Evolutionary conservation across 2,329 filamentous ascomycete genomes (phyloP), one percentile per base, ranked within the genome.

Genomic region (Fusarium penzigii): DNA sequence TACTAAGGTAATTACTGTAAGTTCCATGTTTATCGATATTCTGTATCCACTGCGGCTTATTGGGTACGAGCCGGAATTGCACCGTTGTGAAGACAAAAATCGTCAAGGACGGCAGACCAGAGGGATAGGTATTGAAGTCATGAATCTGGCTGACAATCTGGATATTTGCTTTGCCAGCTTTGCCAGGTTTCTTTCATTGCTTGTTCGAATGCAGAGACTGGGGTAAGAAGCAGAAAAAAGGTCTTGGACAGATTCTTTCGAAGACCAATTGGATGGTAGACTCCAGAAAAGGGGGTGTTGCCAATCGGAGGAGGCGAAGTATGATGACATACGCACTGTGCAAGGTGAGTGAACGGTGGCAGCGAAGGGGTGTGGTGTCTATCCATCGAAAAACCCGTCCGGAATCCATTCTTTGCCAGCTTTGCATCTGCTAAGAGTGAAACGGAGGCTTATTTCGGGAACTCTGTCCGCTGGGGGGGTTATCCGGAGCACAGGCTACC

Each of bases 231-330:
- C 34, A 29, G 38, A 43, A 47, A 59, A 49, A 54, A 38, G 46
- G 12, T 45, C 40, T 36, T 59, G 53, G 48, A 34, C 40, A 46
- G 47, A 53, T 47, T 47, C 47, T 3, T 14, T 52, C 43, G 59
- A 44, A 52, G 46, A 51, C 51, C 52, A 59, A 56, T 62, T 63
- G 57, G 57, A 60, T 51, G 43, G 57, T 46, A 45, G 47, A 46
- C 53, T 55, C 43, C 53, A 53, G 57, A 57, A 57, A 25, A 25
- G 20, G 20, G 20, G 20, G 20, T 25, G 53, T 36, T 36, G 47
- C 51, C 50, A 59, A 49, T 52, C 57, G 59, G 56, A 49, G 58
- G 41, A 51, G 49, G 58, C 53, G 51, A 64, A 56, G 62, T 58
- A 52, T 47, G 59, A 56, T 50, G 53, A 57, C 59, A 53, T 49